Conservation (phyloP, 306 rosid genomes). For the Elaeagnus macrophylla region DNA sequence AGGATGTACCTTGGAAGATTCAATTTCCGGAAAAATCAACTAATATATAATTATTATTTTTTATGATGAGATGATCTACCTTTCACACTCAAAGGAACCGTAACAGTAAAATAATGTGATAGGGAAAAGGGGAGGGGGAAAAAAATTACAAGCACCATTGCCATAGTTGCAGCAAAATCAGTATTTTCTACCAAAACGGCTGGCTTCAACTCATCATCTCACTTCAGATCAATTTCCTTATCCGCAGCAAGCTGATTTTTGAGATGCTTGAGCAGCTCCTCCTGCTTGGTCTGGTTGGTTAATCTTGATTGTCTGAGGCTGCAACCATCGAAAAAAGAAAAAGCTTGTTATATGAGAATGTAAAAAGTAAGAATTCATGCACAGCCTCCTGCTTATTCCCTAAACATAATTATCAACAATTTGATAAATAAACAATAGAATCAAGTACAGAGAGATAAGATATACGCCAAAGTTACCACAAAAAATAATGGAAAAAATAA, state of each 20-base stretch:
- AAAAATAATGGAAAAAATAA: not conserved
- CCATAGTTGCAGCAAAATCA: slow-evolving; percentile 44
- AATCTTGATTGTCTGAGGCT: slow-evolving; percentile 84
- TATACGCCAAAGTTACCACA: not conserved
- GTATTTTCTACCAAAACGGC: slow-evolving; percentile 30
- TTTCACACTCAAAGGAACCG: slow-evolving; percentile 52
- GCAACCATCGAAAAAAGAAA: slow-evolving; percentile 26
- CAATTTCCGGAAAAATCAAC: slow-evolving; percentile 24
- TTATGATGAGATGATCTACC: slow-evolving; percentile 37
- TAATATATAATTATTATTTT: slow-evolving; percentile 40
- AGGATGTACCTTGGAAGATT: slow-evolving; percentile 1
- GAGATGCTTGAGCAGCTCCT: slow-evolving; percentile 61
- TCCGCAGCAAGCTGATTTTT: slow-evolving; percentile 85
- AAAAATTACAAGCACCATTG: slow-evolving; percentile 42
- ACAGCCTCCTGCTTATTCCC: no score
- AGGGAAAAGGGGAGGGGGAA: no score
- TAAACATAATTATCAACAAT: not conserved
- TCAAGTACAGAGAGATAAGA: no score
- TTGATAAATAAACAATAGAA: no score
- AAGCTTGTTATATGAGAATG: not conserved
- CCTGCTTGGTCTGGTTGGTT: slow-evolving; percentile 75
- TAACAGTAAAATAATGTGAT: slow-evolving; percentile 30
- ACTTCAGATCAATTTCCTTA: slow-evolving; percentile 24
- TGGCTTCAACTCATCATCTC: slow-evolving; percentile 27
- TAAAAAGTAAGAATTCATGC: no score